Percentiles rank a stretch among this genome's conserved stretches.
Conservation (phyloP, 2,329 filamentous ascomycete genomes). For the Beauveria sp. region DNA sequence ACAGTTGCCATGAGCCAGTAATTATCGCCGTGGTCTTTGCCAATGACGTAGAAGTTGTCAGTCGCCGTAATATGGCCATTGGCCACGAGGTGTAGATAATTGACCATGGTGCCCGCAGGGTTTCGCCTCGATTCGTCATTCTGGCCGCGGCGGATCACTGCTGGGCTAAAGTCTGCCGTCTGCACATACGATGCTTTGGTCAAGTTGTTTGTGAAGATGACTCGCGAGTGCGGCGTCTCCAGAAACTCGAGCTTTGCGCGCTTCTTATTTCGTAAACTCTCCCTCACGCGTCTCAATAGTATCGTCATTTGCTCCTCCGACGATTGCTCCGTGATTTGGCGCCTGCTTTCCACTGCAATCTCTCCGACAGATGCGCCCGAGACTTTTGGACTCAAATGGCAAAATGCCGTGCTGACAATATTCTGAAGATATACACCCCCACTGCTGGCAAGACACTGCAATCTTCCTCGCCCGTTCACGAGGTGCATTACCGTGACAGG, state of each 20-base stretch:
- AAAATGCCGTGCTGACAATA: not conserved
- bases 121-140: not conserved
- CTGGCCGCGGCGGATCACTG: not conserved
- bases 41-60: constrained; percentile 1
- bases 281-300: not conserved
- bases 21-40: not conserved
- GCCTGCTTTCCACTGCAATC: not conserved
- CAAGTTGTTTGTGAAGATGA: constrained; percentile 1
- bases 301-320: not conserved
- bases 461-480: constrained; percentile 15
- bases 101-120: not conserved
- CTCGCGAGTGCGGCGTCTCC: not conserved
- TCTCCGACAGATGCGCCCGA: not conserved
- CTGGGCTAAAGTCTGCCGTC: not conserved
- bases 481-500: constrained; percentile 17
- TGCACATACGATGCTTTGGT: not conserved
- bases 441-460: not conserved
- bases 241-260: not conserved
- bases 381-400: not conserved
- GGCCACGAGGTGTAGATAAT: not conserved
- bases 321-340: not conserved
- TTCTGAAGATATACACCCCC: constrained; percentile 2
- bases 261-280: not conserved
- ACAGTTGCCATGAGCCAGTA: constrained; percentile 8
- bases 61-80: not conserved